Base-by-base conservation (phyloP, 176 grass and related monocot genomes). In the Cenchrus fungigraminus region DNA sequence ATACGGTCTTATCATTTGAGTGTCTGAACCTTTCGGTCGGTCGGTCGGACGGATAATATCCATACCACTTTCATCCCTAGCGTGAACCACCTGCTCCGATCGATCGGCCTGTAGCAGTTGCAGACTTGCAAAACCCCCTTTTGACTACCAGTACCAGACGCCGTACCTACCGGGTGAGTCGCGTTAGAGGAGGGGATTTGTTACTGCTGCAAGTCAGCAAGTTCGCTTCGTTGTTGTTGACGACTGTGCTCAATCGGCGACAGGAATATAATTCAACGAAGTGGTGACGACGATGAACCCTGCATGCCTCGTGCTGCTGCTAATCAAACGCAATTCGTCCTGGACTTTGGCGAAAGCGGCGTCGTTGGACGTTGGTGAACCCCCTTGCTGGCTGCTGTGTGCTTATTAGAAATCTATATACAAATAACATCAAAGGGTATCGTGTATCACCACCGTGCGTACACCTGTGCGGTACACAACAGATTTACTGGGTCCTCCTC, bases 111-210 rank as follows among this genome's bases (percentile, higher is more conserved):
- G 25, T 29, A 47, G 22, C 32, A 25, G 57, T 20, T 46, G 46
- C 45, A 65, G 6, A 13, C 37, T 3, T 15, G 56, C 5, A 54
- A 0, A 4, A 10, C 17, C n/a, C 15, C 1, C 28, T 8, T 68
- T 82, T 76, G 72, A 83, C 56, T 44, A 45, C 28, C 20, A 56
- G 57, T 32, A 32, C 31, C 31, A 32, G 31, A 32, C 31, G 77
- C 56, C 76, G 75, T 11, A 9, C 25, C 32, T 8, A 55, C 45
- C 55, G 3, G 54, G 46, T 7, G 9, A 58, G 19, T 14, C 54
- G 25, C 22, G 1, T 28, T 6, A 20, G 10, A 67, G 31, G 44
- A 32, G 31, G 31, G 6, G 6, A 46, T 46, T 46, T 40, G 37
- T 40, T 40, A 40, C 61, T 64, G 4, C 25, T 46, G 3, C 11